Percentiles rank a stretch among this genome's conserved stretches.
Conservation (phyloP, 768 basidiomycete species). For the Lentinus brumalis region DNA sequence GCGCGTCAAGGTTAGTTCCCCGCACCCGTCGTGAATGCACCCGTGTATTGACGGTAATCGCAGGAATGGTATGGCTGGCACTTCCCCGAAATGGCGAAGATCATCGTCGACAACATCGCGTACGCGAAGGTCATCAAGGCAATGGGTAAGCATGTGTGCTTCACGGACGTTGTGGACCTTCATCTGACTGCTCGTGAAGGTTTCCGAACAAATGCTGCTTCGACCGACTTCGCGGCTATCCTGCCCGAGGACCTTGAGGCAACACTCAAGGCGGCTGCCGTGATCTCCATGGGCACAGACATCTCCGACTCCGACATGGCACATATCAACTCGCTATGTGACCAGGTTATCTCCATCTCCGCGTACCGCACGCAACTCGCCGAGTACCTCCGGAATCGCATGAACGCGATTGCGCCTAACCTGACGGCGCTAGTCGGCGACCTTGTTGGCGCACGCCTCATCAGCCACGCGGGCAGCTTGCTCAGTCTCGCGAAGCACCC, state of each 20-base stretch:
- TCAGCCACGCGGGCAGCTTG: conserved; percentile 74
- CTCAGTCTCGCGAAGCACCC: conserved; percentile 74
- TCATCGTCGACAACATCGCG: conserved; percentile 94
- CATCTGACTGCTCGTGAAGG: conserved; percentile 43
- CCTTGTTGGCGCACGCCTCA: conserved; percentile 73
- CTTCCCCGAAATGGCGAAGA: conserved; percentile 99
- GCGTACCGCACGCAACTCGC: conserved; percentile 93
- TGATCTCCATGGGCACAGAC: conserved; percentile 99
- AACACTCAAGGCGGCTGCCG: conserved; percentile 91
- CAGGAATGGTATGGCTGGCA: conserved; percentile 99
- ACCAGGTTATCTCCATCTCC: conserved; percentile 97
- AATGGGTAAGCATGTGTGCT: conserved; percentile 65
- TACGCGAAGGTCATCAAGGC: conserved; percentile 92
- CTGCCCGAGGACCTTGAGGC: conserved; percentile 98
- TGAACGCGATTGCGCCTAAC: conserved; percentile 98
- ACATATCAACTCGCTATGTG: conserved; percentile 97
- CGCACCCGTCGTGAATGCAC: not conserved
- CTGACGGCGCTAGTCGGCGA: conserved; percentile 84
- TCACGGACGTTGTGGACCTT: not conserved
- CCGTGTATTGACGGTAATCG: not conserved
- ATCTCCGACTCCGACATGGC: conserved; percentile 95
- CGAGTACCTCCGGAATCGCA: conserved; percentile 96
- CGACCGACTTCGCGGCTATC: conserved; percentile 84
- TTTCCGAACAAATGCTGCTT: conserved; percentile 90
- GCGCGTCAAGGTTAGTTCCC: conserved; percentile 82